Evolutionary conservation across 805 yeast species (phyloP), one percentile per base, ranked within the genome.

Genomic region (Candida peoriensis): DNA sequence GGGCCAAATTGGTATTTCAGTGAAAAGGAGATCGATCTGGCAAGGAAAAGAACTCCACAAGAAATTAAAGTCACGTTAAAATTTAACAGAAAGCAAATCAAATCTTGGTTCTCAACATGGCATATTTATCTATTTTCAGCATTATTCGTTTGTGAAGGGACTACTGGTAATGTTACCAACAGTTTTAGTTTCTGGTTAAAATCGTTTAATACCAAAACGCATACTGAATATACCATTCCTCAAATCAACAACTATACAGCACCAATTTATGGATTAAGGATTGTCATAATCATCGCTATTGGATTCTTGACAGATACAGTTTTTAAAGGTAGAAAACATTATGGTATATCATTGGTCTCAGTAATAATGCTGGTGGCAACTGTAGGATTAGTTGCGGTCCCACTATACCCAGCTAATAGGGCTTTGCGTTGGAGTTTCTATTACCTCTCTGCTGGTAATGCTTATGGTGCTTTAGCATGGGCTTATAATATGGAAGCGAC

Each of bases 321-420:
- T 7, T 33, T 40, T 20, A 41, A 35, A 19, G 50, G 47, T 15
- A 32, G 33, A 8, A 39, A 47, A 34, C 34, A 24, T 17, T 15
- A 38, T 12, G 23, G 26, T 19, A 24, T 34, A 10, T 27, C 31
- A 2, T 32, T 34, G 21, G 32, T 28, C 8, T 16, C 24, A 11
- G 2, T 31, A 12, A 18, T 32, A 13, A 34, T 34, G 38, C 40
- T 38, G 15, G 36, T 22, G 13, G 14, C 36, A 5, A 23, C 20
- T 16, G 16, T 41, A 13, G 42, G 36, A 2, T n/a, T 35, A 13
- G n/a, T 28, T 14, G 23, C 15, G n/a, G n/a, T 35, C 4, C 38
- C 38, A 4, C 36, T 40, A 1, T 37, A 45, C 33, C 47, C 47
- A 9, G 29, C 6, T 1, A 25, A 42, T 17, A 35, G 28, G 9